A percentile compares a stretch with the other conserved stretches of the same genome.
phyloP scores from a whole-genome alignment of 2,329 filamentous ascomycete species.

The Exophiala viscosa region DNA sequence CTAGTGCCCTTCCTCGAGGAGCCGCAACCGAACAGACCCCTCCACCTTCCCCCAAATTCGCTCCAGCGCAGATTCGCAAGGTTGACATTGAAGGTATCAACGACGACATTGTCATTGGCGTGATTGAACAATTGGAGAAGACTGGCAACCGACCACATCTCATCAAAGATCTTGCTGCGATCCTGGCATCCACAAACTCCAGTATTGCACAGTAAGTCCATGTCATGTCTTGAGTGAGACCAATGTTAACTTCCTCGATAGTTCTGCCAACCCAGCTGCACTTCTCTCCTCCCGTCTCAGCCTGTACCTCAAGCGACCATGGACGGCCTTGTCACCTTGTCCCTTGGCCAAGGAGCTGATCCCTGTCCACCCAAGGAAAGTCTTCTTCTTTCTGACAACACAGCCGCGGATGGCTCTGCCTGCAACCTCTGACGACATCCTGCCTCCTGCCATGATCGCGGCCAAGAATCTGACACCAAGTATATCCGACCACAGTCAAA shows the following conservation, averaged over 20 bases:
- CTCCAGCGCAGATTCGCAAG: conserved; percentile 42
- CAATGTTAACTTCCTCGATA: conserved; percentile 44
- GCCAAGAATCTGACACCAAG: conserved; percentile 76
- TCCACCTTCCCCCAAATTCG: conserved; percentile 64
- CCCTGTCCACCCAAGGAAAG: conserved; percentile 84
- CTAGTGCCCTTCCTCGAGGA: conserved; percentile 33
- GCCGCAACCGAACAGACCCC: conserved; percentile 64
- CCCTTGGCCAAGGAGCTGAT: conserved; percentile 91
- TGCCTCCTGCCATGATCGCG: conserved; percentile 48
- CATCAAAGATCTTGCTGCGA: conserved; percentile 84
- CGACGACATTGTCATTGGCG: conserved; percentile 90
- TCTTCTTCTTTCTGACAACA: conserved; percentile 95
- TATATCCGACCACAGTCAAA: conserved; percentile 66
- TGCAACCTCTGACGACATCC: conserved; percentile 54
- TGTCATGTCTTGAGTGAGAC: not conserved
- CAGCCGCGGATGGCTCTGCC: conserved; percentile 78
- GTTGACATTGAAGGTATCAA: conserved; percentile 81
- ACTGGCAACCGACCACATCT: conserved; percentile 90
- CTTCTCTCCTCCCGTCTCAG: conserved; percentile 91
- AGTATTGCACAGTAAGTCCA: conserved; percentile 86
- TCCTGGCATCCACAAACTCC: conserved; percentile 70
- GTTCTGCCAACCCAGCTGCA: conserved; percentile 91
- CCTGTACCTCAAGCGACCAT: conserved; percentile 81
- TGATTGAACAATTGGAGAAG: conserved; percentile 81
- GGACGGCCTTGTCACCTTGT: conserved; percentile 74